phyloP scores from a whole-genome alignment of 1,284 basidiomycete genomes.

The Moniliella sp. region DNA sequence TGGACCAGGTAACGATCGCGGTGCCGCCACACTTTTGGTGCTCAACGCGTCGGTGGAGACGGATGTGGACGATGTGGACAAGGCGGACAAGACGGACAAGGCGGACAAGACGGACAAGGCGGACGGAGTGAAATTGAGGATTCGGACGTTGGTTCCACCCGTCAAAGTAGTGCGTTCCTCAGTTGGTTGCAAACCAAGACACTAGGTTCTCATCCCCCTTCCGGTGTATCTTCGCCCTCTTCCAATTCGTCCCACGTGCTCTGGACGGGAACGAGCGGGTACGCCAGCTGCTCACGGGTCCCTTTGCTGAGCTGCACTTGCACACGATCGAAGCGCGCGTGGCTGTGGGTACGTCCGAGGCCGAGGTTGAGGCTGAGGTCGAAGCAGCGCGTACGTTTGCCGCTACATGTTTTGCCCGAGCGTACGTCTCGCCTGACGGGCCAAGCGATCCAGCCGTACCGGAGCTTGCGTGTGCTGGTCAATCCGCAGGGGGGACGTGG shows the following conservation, averaged over 20 bases:
- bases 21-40: no score
- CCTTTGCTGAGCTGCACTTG: slow-evolving; percentile 13
- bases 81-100: slow-evolving; percentile 4
- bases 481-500: slow-evolving; percentile 79
- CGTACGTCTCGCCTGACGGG: slow-evolving; percentile 7
- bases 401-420: slow-evolving; percentile 6
- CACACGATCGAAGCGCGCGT: slow-evolving; percentile 20
- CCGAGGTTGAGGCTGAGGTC: slow-evolving; percentile 4
- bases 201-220: background rate
- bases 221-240: background rate
- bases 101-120: no score
- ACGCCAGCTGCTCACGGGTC: slow-evolving; percentile 12
- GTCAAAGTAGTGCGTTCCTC: slow-evolving; percentile 3
- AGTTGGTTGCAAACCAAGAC: background rate
- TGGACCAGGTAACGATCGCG: no score
- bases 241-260: background rate
- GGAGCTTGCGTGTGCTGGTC: slow-evolving; percentile 43
- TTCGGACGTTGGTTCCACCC: background rate
- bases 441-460: slow-evolving; percentile 9
- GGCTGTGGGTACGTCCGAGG: no score
- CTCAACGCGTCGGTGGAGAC: background rate
- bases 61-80: slow-evolving; percentile 5
- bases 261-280: slow-evolving; percentile 3
- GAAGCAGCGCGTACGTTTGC: slow-evolving; percentile 1
- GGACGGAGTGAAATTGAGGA: slow-evolving; percentile 11